Conservation (phyloP, 169 alveolate species). For the Toxoplasma gondii region DNA sequence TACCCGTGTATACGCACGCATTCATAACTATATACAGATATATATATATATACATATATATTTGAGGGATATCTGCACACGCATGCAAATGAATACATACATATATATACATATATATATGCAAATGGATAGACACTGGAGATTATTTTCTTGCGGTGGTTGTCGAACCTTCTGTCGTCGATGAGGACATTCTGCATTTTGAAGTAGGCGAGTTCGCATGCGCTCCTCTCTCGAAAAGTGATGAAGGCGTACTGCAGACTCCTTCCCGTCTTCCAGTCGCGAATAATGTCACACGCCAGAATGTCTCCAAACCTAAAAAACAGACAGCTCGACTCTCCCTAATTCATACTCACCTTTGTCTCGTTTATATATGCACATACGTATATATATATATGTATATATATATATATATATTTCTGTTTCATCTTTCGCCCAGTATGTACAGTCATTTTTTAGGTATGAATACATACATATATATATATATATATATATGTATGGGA, state of each 20-base stretch:
- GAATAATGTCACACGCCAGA: conserved; percentile 93
- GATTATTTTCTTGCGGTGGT: background rate
- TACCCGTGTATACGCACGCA: background rate
- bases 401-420: no score
- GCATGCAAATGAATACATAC: background rate
- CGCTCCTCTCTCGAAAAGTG: conserved; percentile 95
- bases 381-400: background rate
- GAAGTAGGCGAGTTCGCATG: conserved; percentile 96
- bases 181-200: conserved; percentile 97
- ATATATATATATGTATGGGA: background rate
- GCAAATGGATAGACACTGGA: no score
- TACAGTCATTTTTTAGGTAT: no score
- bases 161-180: conserved; percentile 86
- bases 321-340: background rate
- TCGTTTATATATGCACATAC: background rate
- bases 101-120: background rate
- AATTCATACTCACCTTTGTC: background rate
- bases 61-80: background rate
- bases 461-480: no score
- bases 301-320: conserved; percentile 94
- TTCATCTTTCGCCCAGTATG: no score
- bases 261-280: conserved; percentile 98
- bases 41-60: background rate
- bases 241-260: conserved; percentile 98
- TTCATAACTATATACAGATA: background rate